Conservation (phyloP, 2,329 filamentous ascomycete species). For the Ilyonectria robusta region DNA sequence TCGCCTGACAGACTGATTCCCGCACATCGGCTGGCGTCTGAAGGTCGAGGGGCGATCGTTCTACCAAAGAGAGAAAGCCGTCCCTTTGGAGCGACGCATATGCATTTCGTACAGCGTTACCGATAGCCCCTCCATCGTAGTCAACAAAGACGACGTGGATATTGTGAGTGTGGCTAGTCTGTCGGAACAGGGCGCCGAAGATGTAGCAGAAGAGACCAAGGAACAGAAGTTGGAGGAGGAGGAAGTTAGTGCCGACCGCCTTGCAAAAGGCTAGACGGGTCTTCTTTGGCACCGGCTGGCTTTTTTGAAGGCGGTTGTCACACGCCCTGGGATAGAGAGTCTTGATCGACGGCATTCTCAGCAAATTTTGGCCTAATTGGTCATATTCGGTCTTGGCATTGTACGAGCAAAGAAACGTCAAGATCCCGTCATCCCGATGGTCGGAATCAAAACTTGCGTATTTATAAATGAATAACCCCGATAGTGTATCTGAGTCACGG, state of each 20-base stretch:
- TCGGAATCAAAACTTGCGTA: background rate
- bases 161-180: slow-evolving; percentile 35
- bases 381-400: background rate
- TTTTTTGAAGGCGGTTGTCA: slow-evolving; percentile 19
- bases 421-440: background rate
- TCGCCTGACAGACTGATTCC: slow-evolving; percentile 31
- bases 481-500: background rate
- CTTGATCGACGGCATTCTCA: slow-evolving; percentile 18
- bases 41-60: slow-evolving; percentile 29
- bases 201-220: slow-evolving; percentile 43
- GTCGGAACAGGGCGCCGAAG: slow-evolving; percentile 40
- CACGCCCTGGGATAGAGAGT: slow-evolving; percentile 35
- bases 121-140: slow-evolving; percentile 43
- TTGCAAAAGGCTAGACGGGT: slow-evolving; percentile 34
- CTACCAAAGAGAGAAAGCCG: slow-evolving; percentile 36
- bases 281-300: slow-evolving; percentile 25
- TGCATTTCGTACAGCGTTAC: slow-evolving; percentile 37
- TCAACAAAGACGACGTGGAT: slow-evolving; percentile 42
- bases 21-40: slow-evolving; percentile 21
- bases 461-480: background rate
- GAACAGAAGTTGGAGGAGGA: slow-evolving; percentile 59
- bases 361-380: slow-evolving; percentile 1
- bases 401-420: background rate
- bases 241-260: slow-evolving; percentile 33
- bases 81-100: slow-evolving; percentile 34